Conservation (phyloP, 1,284 basidiomycete genomes). For the Somion occarium region DNA sequence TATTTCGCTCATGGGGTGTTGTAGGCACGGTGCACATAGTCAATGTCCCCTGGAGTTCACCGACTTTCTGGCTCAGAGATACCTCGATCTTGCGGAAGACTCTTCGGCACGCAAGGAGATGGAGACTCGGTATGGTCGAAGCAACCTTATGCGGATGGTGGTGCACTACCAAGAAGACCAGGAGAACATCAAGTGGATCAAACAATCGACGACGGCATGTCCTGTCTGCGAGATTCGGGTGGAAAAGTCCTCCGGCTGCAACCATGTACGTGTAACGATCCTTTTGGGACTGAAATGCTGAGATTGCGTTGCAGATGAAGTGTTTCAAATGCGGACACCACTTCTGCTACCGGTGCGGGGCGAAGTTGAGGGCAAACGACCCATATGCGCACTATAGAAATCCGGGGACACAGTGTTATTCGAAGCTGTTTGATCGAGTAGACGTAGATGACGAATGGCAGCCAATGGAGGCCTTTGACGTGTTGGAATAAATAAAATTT, state of each 20-base stretch:
- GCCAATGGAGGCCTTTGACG: slow-evolving; percentile 42
- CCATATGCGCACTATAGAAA: slow-evolving; percentile 72
- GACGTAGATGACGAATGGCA: slow-evolving; percentile 47
- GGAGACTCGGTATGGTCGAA: slow-evolving; percentile 60
- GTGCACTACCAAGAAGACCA: slow-evolving; percentile 60
- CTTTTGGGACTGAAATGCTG: slow-evolving; percentile 6
- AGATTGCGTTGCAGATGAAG: slow-evolving; percentile 51
- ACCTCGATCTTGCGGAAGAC: slow-evolving; percentile 47
- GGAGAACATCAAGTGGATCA: slow-evolving; percentile 61
- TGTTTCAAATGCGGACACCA: slow-evolving; percentile 65
- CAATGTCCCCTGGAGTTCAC: slow-evolving; percentile 60
- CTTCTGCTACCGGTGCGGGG: slow-evolving; percentile 77
- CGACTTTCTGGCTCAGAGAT: slow-evolving; percentile 57
- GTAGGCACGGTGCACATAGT: slow-evolving; percentile 70
- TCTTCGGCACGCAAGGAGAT: slow-evolving; percentile 43
- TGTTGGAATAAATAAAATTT: slow-evolving; percentile 11
- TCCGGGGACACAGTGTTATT: slow-evolving; percentile 50
- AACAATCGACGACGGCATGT: slow-evolving; percentile 58
- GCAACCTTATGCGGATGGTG: slow-evolving; percentile 52
- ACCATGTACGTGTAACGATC: slow-evolving; percentile 51
- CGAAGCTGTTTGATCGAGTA: slow-evolving; percentile 60
- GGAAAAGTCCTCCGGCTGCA: slow-evolving; percentile 75
- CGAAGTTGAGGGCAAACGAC: slow-evolving; percentile 40
- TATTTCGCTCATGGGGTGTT: slow-evolving; percentile 8
- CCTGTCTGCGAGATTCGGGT: slow-evolving; percentile 65